Conservation (phyloP, 176 grass and related monocot species). For the Metroxylon sagu region DNA sequence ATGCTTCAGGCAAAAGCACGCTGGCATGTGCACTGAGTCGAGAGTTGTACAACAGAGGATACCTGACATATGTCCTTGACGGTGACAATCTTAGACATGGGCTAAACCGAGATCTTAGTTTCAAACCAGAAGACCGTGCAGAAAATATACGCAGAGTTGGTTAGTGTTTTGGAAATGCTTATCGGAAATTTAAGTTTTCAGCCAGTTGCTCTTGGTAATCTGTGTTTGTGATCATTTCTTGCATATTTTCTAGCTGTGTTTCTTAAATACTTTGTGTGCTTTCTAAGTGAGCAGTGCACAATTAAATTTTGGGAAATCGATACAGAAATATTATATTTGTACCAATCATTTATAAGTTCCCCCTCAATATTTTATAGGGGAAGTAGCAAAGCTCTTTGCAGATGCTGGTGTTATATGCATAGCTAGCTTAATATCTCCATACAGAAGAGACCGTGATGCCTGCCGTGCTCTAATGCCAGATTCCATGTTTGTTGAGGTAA, state of each 20-base stretch:
- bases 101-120: constrained; percentile 65
- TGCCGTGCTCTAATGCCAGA: constrained; percentile 73
- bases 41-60: constrained; percentile 63
- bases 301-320: no score
- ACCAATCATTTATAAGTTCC: no score
- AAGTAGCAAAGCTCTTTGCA: constrained; percentile 87
- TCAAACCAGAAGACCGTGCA: constrained; percentile 73
- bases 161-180: constrained; percentile 29
- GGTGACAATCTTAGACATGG: constrained; percentile 90
- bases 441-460: constrained; percentile 75
- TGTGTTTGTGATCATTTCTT: no score
- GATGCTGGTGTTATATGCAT: constrained; percentile 91
- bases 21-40: constrained; percentile 70
- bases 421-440: constrained; percentile 54
- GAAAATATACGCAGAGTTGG: constrained; percentile 86
- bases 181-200: no score
- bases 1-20: constrained; percentile 65
- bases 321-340: no score
- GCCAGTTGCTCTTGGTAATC: no score
- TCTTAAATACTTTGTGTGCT: no score
- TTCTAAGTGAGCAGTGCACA: no score
- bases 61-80: constrained; percentile 66
- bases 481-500: constrained; percentile 85
- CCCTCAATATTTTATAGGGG: constrained; percentile 37
- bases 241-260: no score